Conservation (phyloP, 305 asterid species). For the Striga hermonthica region DNA sequence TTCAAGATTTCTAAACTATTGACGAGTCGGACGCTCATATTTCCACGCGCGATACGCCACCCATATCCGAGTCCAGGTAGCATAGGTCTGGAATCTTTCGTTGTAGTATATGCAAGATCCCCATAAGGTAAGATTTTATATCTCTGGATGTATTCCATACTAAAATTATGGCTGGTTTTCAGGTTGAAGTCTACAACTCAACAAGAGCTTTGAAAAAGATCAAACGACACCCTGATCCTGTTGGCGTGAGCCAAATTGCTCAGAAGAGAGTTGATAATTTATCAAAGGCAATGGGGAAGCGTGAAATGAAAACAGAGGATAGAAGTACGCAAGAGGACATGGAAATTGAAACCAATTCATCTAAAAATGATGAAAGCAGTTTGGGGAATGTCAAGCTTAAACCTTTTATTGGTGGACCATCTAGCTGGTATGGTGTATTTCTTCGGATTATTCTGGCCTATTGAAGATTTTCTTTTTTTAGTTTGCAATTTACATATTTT, state of each 20-base stretch:
- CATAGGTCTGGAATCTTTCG: not conserved
- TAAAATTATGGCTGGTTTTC: constrained; percentile 28
- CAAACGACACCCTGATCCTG: constrained; percentile 57
- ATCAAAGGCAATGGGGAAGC: constrained; percentile 41
- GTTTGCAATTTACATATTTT: too few relatives aligned
- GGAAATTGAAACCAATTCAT: constrained; percentile 49
- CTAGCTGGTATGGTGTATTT: constrained; percentile 55
- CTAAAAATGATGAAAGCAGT: constrained; percentile 42
- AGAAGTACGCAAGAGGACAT: constrained; percentile 38
- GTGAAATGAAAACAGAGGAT: constrained; percentile 42
- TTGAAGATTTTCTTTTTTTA: too few relatives aligned
- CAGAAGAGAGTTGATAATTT: constrained; percentile 31
- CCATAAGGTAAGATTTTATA: too few relatives aligned
- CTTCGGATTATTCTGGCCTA: too few relatives aligned
- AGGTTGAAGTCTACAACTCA: constrained; percentile 67
- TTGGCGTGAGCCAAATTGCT: not conserved
- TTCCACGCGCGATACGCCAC: too few relatives aligned
- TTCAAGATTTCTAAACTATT: too few relatives aligned
- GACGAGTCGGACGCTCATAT: too few relatives aligned
- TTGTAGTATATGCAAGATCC: not conserved
- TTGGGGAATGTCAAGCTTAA: constrained; percentile 38
- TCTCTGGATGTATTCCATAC: constrained; percentile 11
- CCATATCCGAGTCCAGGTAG: too few relatives aligned
- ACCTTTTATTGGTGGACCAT: constrained; percentile 60
- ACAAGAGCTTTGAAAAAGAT: constrained; percentile 70